Evolutionary conservation across 2,329 filamentous ascomycete genomes (phyloP).

Genomic region (Metarhizium humberi): DNA sequence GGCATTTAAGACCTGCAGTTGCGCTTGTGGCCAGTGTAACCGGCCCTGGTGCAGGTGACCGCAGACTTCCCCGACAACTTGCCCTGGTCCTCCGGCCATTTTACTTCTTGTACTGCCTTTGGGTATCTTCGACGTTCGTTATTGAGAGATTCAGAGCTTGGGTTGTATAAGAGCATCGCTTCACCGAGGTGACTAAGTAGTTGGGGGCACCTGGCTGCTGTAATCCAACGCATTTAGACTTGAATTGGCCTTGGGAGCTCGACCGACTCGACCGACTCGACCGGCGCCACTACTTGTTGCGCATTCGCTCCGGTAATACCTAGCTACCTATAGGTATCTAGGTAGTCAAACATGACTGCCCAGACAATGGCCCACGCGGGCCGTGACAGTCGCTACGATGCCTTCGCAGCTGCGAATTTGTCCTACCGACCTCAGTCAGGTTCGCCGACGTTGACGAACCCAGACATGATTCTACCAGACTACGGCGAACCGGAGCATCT

Average conservation of each 20-base stretch:
- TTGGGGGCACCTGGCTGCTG: not conserved
- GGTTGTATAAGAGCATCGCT: not conserved
- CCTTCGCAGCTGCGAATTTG: conserved; percentile 14
- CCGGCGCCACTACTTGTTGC: not conserved
- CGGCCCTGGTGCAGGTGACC: not conserved
- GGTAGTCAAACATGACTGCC: conserved; percentile 18
- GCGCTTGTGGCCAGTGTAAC: not conserved
- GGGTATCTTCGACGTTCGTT: not conserved
- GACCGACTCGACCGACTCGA: not conserved
- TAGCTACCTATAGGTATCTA: not conserved
- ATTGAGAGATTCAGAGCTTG: not conserved
- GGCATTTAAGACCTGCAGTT: not conserved
- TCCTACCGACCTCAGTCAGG: conserved; percentile 46
- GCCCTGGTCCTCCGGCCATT: not conserved
- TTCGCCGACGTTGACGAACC: conserved; percentile 84
- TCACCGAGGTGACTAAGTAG: not conserved
- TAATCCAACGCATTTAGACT: not conserved
- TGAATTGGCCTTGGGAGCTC: not conserved
- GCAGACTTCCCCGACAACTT: not conserved
- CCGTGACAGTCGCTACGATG: conserved; percentile 20
- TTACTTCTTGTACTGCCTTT: not conserved
- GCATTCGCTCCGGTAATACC: not conserved
- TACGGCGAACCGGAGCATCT: conserved; percentile 50
- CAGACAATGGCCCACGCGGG: conserved; percentile 16
- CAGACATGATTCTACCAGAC: conserved; percentile 87